These are phyloP conservation scores for Penicillium atrosanguineum DNA, from an alignment of 495 filamentous ascomycete genomes.

Conservation along the genomic window DNA sequence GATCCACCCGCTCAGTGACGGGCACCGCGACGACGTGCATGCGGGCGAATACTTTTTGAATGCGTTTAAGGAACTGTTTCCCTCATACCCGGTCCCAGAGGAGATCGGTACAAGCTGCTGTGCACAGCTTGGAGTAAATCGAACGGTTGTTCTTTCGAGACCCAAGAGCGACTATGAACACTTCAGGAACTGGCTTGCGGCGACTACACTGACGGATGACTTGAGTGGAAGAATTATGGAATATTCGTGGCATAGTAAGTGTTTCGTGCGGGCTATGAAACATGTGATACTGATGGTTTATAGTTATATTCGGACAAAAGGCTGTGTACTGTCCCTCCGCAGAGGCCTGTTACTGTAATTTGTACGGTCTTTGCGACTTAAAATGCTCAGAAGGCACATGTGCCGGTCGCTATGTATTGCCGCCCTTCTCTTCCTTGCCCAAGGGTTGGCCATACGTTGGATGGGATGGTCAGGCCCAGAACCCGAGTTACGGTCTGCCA, in stretches of 20 bases:
- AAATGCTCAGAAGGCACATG: conserved; percentile 38
- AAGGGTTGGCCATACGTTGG: conserved; percentile 52
- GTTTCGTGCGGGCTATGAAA: background rate
- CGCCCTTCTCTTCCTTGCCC: conserved; percentile 45
- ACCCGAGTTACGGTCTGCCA: conserved; percentile 38
- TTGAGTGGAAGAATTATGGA: conserved; percentile 68
- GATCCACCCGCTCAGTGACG: conserved; percentile 49
- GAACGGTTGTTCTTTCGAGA: conserved; percentile 47
- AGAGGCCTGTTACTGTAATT: conserved; percentile 60
- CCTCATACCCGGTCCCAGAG: conserved; percentile 43
- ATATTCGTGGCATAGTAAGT: conserved; percentile 67
- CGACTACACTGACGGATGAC: conserved; percentile 54
- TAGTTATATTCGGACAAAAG: conserved; percentile 51
- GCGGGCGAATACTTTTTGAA: conserved; percentile 50
- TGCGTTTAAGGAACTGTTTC: conserved; percentile 57
- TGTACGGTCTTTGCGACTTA: conserved; percentile 59
- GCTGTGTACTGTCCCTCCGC: conserved; percentile 57
- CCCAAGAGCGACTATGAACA: conserved; percentile 55
- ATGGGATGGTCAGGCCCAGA: conserved; percentile 47
- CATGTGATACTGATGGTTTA: conserved; percentile 7
- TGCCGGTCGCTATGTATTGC: conserved; percentile 45
- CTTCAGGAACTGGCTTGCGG: conserved; percentile 58
- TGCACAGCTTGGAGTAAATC: conserved; percentile 68
- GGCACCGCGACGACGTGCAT: conserved; percentile 40
- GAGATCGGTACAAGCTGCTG: conserved; percentile 62